Base-by-base conservation (phyloP, 768 basidiomycete genomes). In the Macrolepiota albuminosa region DNA sequence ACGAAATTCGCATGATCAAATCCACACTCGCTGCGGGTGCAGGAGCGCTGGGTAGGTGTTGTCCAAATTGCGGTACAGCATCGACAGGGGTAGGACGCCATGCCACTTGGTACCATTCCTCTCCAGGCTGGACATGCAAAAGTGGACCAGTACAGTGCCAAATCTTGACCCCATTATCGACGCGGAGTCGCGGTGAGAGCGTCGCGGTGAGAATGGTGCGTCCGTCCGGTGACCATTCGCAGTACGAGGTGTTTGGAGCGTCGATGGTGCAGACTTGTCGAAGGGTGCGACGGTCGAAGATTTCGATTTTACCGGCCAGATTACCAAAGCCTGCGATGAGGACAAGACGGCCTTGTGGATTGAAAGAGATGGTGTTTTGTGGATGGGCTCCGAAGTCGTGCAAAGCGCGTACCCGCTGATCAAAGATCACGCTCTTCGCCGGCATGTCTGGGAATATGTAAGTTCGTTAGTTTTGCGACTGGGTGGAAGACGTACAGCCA, bases 161-260 rank as follows among this genome's bases (percentile, higher is more conserved):
- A 61, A 99, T 81, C 76, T 95, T 97, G 72, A 98, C 86, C 1
- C 95, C 95, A 66, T 98, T 98, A 76, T 99, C 97, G 60, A 99
- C 97, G 42, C 97, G 86, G 52, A 98, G 76, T 26, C 97, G 85
- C 0, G 97, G 97, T 18, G 91, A 95, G n/a, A 98, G 83, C 0
- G 94, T 98, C 2, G 95, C 94, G 8, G 96, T 98, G 65, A 99
- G 79, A 29, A 99, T 83, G 78, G 88, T 95, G 46, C 90, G 85
- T 13, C 96, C 97, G 61, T 94, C 92, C 0, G 94, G 89, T 14
- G 91, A 93, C 95, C 96, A 99, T 69, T 94, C 92, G 72, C 95
- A 98, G 68, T 88, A 81, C 0, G 93, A 94, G 0, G 96, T 93
- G 70, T 98, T 98, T 1, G 95, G 88, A 0, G 95, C 96, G 59